Evolutionary conservation across 768 basidiomycete genomes (phyloP), one percentile per base, ranked within the genome.

Genomic region (Boletus insuetus): DNA sequence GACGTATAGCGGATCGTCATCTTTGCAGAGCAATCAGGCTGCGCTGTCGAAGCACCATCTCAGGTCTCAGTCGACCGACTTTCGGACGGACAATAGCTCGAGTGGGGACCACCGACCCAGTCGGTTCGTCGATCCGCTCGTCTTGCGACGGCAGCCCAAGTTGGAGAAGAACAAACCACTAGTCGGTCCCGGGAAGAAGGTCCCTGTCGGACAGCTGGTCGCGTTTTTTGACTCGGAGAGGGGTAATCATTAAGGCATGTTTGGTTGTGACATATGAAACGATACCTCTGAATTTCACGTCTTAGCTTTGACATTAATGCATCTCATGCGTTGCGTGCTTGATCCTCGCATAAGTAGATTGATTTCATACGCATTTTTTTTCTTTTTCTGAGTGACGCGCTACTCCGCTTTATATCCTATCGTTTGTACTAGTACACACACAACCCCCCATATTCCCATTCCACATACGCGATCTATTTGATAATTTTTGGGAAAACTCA

Each of bases 51-150:
- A 19, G 40, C 67, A 68, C 20, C 73, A 71, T 48, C 42, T 75
- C 12, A 71, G 75, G 39, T 77, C 79, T 9, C 74, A 73, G 49
- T 75, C 78, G 35, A 72, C 70, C 0, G 74, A 75, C 44, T 60
- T 73, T 24, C 55, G 69, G 13, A 22, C 58, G 8, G 61, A 72
- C 12, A 66, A 60, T 14, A 47, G 53, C 16, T 55, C 45, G 2
- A 52, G 50, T 7, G 58, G 43, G 47, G 61, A 66, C 37, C 52
- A 32, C 7, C 59, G 45, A 34, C 40, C 56, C 0, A 53, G 29
- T 50, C 83, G 78, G 69, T 94, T 94, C 66, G 83, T 93, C 19
- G 91, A 94, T 65, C 91, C 91, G 43, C 73, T 92, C 44, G 70
- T 87, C 41, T 63, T 86, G 66, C 79, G 91, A 64, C 83, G 78